Evolutionary conservation across 768 basidiomycete genomes (phyloP), one percentile per base, ranked within the genome.

Genomic region (Boletus pseudopeckii): DNA sequence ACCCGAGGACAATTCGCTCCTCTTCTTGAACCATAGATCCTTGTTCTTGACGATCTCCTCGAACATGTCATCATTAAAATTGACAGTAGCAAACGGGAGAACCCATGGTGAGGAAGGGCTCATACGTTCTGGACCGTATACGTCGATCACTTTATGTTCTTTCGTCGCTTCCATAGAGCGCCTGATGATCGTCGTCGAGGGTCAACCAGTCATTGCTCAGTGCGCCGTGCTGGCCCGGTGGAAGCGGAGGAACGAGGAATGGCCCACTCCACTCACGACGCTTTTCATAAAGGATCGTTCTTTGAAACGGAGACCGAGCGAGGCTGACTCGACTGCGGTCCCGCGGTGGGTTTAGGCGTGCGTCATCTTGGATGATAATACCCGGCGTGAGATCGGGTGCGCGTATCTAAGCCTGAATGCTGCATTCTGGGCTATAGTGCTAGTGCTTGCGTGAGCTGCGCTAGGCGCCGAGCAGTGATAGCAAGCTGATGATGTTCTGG

Each of bases 21-120:
- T 64, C 54, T n/a, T 57, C 62, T 18, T 41, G 58, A 3, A 30
- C 54, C 52, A 64, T 1, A 51, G 17, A 8, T 38, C 14, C 39
- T 46, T 60, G 26, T 54, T 52, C 32, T 43, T 32, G 34, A 52
- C 15, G 10, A 45, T 34, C 20, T 40, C 24, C 20, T 39, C 20
- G 37, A 50, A 38, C 7, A 46, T 40, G 7, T 41, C 8, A 6
- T 20, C 26, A 11, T 44, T 46, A 9, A 22, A 37, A 8, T 46
- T 46, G 32, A 34, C 0, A 5, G 3, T 1, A 9, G 11, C 1
- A 10, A 11, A 14, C 32, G 18, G 38, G 26, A 45, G 32, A 33
- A n/a, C 7, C 22, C 22, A 22, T 22, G 22, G 22, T 22, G 22
- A 33, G n/a, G 44, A 46, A 45, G 45, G 52, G 26, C n/a, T 30